Percentiles rank a stretch among this genome's conserved stretches.
These are phyloP conservation scores for Vanrija humicola DNA, from an alignment of 1,284 basidiomycete species.

Conservation along the genomic window DNA sequence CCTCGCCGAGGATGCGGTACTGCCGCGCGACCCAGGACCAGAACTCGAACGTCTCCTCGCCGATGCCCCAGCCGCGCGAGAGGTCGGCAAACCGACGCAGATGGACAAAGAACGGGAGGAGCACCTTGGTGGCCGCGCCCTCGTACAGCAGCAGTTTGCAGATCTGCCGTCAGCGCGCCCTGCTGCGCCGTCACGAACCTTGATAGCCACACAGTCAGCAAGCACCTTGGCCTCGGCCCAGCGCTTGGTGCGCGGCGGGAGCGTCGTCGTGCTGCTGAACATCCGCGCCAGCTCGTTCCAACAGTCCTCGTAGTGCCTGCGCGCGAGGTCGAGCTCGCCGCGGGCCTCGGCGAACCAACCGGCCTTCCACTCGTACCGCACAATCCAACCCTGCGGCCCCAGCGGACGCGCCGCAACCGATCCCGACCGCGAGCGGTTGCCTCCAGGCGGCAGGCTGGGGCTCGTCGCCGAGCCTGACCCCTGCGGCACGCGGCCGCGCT, in stretches of 20 bases:
- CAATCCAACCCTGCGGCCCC: conserved; percentile 83
- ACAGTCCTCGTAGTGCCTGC: conserved; percentile 90
- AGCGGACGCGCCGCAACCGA: conserved; percentile 56
- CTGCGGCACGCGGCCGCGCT: conserved; percentile 62
- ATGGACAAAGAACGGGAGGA: conserved; percentile 77
- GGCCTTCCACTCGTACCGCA: conserved; percentile 96
- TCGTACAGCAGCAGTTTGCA: conserved; percentile 85
- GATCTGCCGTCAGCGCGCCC: conserved; percentile 55
- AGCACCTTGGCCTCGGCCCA: conserved; percentile 98
- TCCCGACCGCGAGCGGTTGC: not conserved
- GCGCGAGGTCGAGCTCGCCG: conserved; percentile 80
- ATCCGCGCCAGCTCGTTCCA: conserved; percentile 75
- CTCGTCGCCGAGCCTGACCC: not conserved
- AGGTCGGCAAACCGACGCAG: conserved; percentile 81
- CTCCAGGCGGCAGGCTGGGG: not conserved
- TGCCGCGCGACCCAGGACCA: conserved; percentile 96
- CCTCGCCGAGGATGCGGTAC: conserved; percentile 83
- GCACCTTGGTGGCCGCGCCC: conserved; percentile 69
- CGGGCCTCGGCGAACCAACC: conserved; percentile 92
- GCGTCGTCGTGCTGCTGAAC: conserved; percentile 77
- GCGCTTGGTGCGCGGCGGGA: conserved; percentile 88
- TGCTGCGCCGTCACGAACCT: conserved; percentile 54
- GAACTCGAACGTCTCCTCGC: conserved; percentile 93
- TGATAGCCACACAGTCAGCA: conserved; percentile 82
- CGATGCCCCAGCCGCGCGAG: conserved; percentile 90